Percentiles rank a stretch among this genome's conserved stretches.
phyloP scores from a whole-genome alignment of 2,329 filamentous ascomycete species.

The Penicillium polonicum region DNA sequence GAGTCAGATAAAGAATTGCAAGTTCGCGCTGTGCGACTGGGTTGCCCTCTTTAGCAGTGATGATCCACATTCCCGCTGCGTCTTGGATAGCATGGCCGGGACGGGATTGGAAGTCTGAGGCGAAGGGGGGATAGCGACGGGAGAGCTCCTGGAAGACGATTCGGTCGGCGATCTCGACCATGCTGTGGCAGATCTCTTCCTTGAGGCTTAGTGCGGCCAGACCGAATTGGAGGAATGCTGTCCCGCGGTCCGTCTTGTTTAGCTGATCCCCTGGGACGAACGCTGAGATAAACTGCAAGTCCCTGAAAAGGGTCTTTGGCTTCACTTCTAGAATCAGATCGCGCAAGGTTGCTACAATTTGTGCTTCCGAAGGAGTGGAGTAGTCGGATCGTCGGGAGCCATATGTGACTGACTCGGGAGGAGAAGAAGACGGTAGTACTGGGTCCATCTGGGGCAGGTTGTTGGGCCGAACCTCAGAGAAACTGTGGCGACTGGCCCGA shows the following conservation, averaged over 20 bases:
- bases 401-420: constrained; percentile 33
- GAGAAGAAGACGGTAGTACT: constrained; percentile 24
- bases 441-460: constrained; percentile 17
- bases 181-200: constrained; percentile 79
- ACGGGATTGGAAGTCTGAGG: constrained; percentile 31
- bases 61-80: constrained; percentile 84
- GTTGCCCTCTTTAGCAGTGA: constrained; percentile 89
- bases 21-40: constrained; percentile 88
- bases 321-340: constrained; percentile 67
- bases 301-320: constrained; percentile 78
- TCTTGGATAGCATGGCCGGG: constrained; percentile 56
- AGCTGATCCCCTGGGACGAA: constrained; percentile 59
- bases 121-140: constrained; percentile 35
- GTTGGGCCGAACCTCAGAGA: constrained; percentile 27
- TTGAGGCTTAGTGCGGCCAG: constrained; percentile 86
- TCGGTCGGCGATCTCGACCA: constrained; percentile 71
- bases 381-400: constrained; percentile 44
- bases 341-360: constrained; percentile 65
- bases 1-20: constrained; percentile 87
- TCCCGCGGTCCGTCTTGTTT: constrained; percentile 60
- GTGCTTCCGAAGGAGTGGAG: constrained; percentile 58
- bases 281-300: constrained; percentile 69
- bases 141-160: constrained; percentile 59
- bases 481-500: constrained; percentile 33
- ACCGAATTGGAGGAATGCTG: constrained; percentile 87